Base-by-base conservation (phyloP, 116 monocot genomes). In the Posidonia oceanica region DNA sequence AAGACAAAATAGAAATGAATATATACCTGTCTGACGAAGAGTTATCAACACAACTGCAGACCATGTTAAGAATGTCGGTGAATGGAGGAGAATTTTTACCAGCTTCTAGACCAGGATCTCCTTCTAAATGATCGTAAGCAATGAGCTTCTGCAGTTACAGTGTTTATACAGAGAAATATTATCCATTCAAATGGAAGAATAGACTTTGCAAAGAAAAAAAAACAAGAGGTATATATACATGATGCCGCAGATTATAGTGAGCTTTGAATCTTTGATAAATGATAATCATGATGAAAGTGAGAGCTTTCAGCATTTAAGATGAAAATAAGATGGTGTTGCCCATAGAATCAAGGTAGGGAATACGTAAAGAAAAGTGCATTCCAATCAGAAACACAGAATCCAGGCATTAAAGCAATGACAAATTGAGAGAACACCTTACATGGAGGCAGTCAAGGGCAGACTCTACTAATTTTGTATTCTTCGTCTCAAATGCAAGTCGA, bases 61-160 rank as follows among this genome's bases (percentile, higher is more conserved):
- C 77, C 84, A 93, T 90, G 72, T 69, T 98, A 41, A 98, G 84
- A 76, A 98, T 90, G 63, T 87, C 89, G 3, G 93, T 85, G 77
- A 93, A 98, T 23, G 90, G 55, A 37, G 75, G 76, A 56, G 84
- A 73, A 77, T 84, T 84, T 88, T 90, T 93, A 70, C 90, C 86
- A 60, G 81, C 80, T 75, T 90, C 90, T 40, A 98, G 67, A 64
- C 98, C 98, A 79, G 88, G 87, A 81, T 98, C 98, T 59, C 98
- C 98, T 84, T 98, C 98, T 82, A 98, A 80, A 82, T 98, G 98
- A 77, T 93, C 84, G 73, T 98, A 98, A 37, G 98, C 93, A 72
- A 98, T 93, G 82, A 98, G 90, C 85, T 98, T 98, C 98, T 98
- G 92, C 59, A 41, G 53, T 65, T 20, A 37, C 23, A n/a, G 53